Conservation (phyloP, 2,329 filamentous ascomycete species). For the Bipolaris oryzae region DNA sequence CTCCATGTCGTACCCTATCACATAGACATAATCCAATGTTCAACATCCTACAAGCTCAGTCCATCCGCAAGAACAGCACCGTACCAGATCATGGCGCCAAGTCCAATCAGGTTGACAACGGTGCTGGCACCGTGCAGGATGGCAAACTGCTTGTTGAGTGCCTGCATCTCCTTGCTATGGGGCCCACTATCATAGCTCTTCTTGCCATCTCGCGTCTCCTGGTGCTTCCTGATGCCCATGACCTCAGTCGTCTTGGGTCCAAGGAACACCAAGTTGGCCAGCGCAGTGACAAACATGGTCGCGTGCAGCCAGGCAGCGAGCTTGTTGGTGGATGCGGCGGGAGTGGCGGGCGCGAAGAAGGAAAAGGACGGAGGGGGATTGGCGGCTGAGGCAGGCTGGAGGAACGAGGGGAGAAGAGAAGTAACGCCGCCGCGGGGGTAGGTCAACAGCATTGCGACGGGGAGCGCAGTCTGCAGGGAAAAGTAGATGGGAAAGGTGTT, state of each 20-base stretch:
- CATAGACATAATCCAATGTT: background rate
- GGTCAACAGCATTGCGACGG: constrained; percentile 75
- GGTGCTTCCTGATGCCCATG: constrained; percentile 77
- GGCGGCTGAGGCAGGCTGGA: background rate
- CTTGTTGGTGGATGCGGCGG: constrained; percentile 20
- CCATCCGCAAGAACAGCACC: constrained; percentile 69
- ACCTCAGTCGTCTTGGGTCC: constrained; percentile 76
- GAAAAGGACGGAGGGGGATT: background rate
- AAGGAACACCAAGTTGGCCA: constrained; percentile 72
- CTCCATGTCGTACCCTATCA: background rate
- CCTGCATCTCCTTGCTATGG: constrained; percentile 82
- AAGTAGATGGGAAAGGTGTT: constrained; percentile 87
- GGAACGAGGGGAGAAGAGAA: constrained; percentile 9
- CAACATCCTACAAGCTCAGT: constrained; percentile 10
- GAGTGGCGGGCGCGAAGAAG: constrained; percentile 1
- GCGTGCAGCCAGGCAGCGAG: constrained; percentile 63
- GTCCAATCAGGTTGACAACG: constrained; percentile 74
- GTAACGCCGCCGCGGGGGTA: constrained; percentile 61
- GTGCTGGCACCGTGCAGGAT: constrained; percentile 82
- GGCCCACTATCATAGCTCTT: constrained; percentile 79
- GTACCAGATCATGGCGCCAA: constrained; percentile 75
- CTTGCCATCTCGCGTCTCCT: constrained; percentile 90
- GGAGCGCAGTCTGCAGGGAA: constrained; percentile 76
- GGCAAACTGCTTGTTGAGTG: constrained; percentile 63
- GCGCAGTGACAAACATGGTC: constrained; percentile 71